Base-by-base conservation (phyloP, 345 rosid genomes). In the Eucalyptus albens region DNA sequence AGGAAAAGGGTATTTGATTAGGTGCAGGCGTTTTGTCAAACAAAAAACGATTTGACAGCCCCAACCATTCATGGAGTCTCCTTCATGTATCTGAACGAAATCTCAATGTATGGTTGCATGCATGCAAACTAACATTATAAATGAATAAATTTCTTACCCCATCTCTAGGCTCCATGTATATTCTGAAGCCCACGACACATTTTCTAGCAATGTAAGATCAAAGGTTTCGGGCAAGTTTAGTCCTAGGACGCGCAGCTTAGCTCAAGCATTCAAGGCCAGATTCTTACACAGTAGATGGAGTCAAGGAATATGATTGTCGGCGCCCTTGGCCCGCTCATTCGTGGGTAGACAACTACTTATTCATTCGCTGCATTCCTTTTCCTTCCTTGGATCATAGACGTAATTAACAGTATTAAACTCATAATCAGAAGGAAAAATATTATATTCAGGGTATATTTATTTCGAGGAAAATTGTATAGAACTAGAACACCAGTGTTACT, bases 311-410 rank as follows among this genome's bases (percentile, higher is more conserved):
- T 11, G 67, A 60, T 60, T 60, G 67, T 27, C 31, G 15, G 31
- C 67, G 8, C 31, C 4, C 67, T 60, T 60, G 69, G 15, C 31
- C 69, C 29, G 69, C 31, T 60, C 69, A 60, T 60, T 60, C 7
- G 27, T 60, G 67, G 67, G 31, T 11, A 1, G 14, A 10, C 1
- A 24, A 24, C 67, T 60, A 27, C 93, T 77, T 94, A 94, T 89
- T 93, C 95, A 24, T 37, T 91, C 45, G 91, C 94, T 87, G 93
- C 31, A 27, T 60, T 27, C n/a, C 27, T 60, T 27, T 60, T 60
- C 15, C 31, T 11, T 27, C 67, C 67, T 3, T 27, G 26, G 15
- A 60, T 59, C 15, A 60, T 3, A 26, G 67, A 60, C 13, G 12
- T 22, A 56, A 56, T 22, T 56, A 56, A 56, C 62, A 56, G 13